A percentile compares a stretch with the other conserved stretches of the same genome.
These are phyloP conservation scores for Rhododendron ferrugineum DNA, from an alignment of 148 eudicot species.

Conservation along the genomic window DNA sequence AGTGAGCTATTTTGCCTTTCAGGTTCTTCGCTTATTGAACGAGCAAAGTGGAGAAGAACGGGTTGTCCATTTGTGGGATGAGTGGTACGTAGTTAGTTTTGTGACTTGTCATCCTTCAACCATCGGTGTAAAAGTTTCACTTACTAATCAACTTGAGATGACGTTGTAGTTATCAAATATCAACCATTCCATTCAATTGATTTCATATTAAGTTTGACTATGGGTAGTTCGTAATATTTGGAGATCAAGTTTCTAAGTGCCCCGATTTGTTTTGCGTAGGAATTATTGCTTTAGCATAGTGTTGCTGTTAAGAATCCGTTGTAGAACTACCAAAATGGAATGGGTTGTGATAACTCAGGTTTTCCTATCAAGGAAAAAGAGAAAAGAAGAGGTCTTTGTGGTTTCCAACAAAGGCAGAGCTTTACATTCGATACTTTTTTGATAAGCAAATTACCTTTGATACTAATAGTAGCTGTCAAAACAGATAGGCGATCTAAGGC, in stretches of 20 bases:
- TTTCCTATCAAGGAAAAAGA: not conserved
- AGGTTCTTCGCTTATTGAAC: constrained; percentile 82
- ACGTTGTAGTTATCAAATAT: not conserved
- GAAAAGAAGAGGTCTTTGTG: not conserved
- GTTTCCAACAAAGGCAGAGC: not conserved
- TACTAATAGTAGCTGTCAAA: not conserved
- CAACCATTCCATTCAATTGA: not conserved
- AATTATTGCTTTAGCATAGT: not conserved
- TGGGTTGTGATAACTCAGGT: not conserved
- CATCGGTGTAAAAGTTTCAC: not conserved
- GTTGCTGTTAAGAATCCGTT: not conserved
- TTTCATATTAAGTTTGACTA: not conserved
- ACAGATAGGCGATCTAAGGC: not conserved
- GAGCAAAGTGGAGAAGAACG: constrained; percentile 83
- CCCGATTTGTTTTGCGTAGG: no score
- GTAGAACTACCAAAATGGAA: not conserved
- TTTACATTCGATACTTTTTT: not conserved
- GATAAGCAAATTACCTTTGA: not conserved
- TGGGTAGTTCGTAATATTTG: not conserved
- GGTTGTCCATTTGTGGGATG: constrained; percentile 70
- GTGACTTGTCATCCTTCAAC: not conserved
- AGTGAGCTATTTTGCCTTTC: constrained; percentile 15
- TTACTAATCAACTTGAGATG: not conserved
- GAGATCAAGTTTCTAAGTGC: constrained; percentile 4
- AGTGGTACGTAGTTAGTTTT: constrained; percentile 50